These are phyloP conservation scores for Meira nashicola DNA, from an alignment of 1,284 basidiomycete genomes.

Conservation along the genomic window DNA sequence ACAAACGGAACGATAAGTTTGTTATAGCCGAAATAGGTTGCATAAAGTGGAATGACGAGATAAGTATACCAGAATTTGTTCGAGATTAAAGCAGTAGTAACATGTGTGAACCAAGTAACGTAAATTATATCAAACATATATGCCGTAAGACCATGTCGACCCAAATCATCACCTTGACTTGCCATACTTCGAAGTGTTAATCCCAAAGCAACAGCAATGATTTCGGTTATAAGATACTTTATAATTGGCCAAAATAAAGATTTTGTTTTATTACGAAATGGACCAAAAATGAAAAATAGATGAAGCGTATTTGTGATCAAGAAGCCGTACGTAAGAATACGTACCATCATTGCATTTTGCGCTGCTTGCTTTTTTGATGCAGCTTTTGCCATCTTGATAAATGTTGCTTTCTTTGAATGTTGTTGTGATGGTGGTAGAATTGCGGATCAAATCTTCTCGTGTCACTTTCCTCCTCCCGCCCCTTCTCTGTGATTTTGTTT, in stretches of 20 bases:
- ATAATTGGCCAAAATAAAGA: conserved; percentile 15
- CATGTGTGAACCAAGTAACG: conserved; percentile 53
- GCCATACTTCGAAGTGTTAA: conserved; percentile 49
- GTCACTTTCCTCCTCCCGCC: too few species aligned
- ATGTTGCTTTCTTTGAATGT: not conserved
- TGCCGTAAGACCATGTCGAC: conserved; percentile 48
- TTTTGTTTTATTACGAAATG: conserved; percentile 19
- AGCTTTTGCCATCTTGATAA: conserved; percentile 7
- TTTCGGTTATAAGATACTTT: conserved; percentile 41
- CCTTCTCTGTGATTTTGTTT: too few species aligned
- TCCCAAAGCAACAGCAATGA: conserved; percentile 40
- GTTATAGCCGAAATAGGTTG: conserved; percentile 37
- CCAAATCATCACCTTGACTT: conserved; percentile 43
- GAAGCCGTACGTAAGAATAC: conserved; percentile 39
- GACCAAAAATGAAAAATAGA: conserved; percentile 32
- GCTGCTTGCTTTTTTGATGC: conserved; percentile 32
- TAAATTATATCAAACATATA: conserved; percentile 55
- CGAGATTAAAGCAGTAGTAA: conserved; percentile 42
- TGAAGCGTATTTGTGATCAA: conserved; percentile 40
- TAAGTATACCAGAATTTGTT: conserved; percentile 49
- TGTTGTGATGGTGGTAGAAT: too few species aligned
- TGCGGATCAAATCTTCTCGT: too few species aligned
- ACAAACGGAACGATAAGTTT: conserved; percentile 47
- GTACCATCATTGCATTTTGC: conserved; percentile 35
- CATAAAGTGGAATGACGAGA: conserved; percentile 51